Conservation (phyloP, 1,284 basidiomycete species). For the Takashimella koratensis region DNA sequence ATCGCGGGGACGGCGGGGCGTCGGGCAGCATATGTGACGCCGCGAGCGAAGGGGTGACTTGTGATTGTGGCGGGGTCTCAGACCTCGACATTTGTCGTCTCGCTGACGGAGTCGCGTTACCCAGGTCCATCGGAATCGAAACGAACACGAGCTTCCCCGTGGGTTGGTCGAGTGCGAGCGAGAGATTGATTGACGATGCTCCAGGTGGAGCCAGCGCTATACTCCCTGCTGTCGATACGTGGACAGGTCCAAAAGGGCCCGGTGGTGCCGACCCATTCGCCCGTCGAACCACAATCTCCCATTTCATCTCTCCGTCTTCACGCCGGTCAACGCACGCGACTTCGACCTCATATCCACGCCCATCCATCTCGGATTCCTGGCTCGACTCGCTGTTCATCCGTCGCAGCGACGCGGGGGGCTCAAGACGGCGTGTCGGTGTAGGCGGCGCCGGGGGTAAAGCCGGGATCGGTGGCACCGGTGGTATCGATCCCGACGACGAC, state of each 20-base stretch:
- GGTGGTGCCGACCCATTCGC: background rate
- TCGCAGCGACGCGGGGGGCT: background rate
- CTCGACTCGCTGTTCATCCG: background rate
- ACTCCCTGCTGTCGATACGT: background rate
- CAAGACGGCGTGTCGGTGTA: no score
- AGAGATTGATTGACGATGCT: slow-evolving; percentile 39
- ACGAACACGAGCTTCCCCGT: slow-evolving; percentile 42
- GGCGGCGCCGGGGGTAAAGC: no score
- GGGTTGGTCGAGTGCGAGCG: slow-evolving; percentile 30
- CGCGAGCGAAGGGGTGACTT: background rate
- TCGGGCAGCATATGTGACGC: background rate
- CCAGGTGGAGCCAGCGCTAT: slow-evolving; percentile 14
- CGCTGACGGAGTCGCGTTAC: slow-evolving; percentile 8
- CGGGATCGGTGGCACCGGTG: background rate
- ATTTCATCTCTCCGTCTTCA: background rate
- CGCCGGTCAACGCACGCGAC: background rate
- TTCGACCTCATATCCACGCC: background rate
- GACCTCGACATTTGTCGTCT: background rate
- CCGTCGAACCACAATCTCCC: background rate
- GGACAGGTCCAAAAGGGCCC: background rate
- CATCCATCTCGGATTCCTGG: background rate
- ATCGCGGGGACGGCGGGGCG: background rate
- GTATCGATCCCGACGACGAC: no score
- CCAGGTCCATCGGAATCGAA: slow-evolving; percentile 26
- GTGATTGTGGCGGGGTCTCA: background rate